Evolutionary conservation across 2,329 filamentous ascomycete species (phyloP), one percentile per base, ranked within the genome.

Genomic region (Neofusicoccum parvum): DNA sequence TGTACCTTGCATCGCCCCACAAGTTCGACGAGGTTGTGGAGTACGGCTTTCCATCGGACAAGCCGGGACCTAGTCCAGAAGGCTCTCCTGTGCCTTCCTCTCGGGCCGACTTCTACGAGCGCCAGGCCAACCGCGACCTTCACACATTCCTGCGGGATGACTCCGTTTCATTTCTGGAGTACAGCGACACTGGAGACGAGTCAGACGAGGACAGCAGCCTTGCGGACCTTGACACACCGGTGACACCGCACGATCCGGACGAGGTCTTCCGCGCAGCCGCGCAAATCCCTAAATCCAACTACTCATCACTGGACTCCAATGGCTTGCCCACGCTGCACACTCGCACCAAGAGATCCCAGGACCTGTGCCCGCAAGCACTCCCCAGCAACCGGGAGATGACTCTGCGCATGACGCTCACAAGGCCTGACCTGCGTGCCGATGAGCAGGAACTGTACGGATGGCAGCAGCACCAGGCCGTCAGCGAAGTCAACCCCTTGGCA

Each of bases 21-120:
- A 97, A 96, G 75, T 98, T 98, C 71, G 94, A 98, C 74, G 94
- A 98, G 78, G 93, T 92, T 1, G 87, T 98, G 62, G 92, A 96
- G 75, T 97, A 96, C 77, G 94, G 94, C 0, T 98, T 97, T 72
- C 92, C 93, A 0, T 88, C 89, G 0, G 82, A 54, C 41, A 56
- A 54, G 50, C 60, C 45, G 20, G 20, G 46, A 23, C n/a, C 41
- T 36, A 51, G 36, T 15, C 50, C 50, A 17, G 54, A 63, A 63
- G n/a, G 15, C 54, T 62, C 62, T 10, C 59, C 59, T 6, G 56
- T 37, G 39, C 62, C 62, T 10, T 45, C 49, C 11, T 53, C 50
- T n/a, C 62, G 50, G 27, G 36, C 45, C 36, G 53, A 43, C 14
- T 32, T 49, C 50, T 76, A 80, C 67, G 74, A 76, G 51, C 76